Evolutionary conservation across 352 stramenopile species (phyloP).

Genomic region (Phytophthora macrochlamydospora): DNA sequence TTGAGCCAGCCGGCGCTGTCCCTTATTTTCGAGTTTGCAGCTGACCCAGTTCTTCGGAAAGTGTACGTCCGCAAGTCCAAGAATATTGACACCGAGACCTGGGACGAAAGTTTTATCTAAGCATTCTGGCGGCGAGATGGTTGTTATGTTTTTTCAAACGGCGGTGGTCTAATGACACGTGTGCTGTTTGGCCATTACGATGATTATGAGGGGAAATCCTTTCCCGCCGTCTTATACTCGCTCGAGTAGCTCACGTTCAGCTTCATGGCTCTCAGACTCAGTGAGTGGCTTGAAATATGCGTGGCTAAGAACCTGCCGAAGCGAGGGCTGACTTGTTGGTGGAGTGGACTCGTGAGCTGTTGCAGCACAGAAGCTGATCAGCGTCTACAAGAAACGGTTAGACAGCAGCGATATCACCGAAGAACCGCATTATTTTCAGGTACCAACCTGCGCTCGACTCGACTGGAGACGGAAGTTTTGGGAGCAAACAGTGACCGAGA

Average conservation of each 20-base stretch:
- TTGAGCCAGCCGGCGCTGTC: too few relatives aligned
- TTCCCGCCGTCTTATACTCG: not conserved
- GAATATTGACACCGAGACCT: too few relatives aligned
- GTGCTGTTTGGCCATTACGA: not conserved
- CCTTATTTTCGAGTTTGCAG: too few relatives aligned
- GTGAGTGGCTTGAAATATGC: conserved; percentile 23
- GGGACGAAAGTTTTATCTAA: too few relatives aligned
- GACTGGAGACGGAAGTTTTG: conserved; percentile 20
- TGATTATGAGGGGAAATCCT: too few relatives aligned
- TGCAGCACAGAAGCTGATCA: conserved; percentile 8
- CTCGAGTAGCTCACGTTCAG: conserved; percentile 14
- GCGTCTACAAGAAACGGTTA: not conserved
- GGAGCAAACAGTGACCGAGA: conserved; percentile 10
- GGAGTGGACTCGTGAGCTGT: not conserved
- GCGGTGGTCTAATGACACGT: not conserved
- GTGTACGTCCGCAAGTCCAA: too few relatives aligned
- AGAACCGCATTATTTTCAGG: not conserved
- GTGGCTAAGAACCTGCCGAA: conserved; percentile 17
- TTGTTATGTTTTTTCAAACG: too few relatives aligned
- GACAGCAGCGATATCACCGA: not conserved
- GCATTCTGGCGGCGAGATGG: too few relatives aligned
- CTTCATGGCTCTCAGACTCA: conserved; percentile 16
- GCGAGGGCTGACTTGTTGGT: not conserved
- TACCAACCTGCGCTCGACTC: conserved; percentile 19
- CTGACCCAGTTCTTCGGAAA: too few relatives aligned